phyloP scores from a whole-genome alignment of 2,329 filamentous ascomycete species.

The Sphaerulina populicola region DNA sequence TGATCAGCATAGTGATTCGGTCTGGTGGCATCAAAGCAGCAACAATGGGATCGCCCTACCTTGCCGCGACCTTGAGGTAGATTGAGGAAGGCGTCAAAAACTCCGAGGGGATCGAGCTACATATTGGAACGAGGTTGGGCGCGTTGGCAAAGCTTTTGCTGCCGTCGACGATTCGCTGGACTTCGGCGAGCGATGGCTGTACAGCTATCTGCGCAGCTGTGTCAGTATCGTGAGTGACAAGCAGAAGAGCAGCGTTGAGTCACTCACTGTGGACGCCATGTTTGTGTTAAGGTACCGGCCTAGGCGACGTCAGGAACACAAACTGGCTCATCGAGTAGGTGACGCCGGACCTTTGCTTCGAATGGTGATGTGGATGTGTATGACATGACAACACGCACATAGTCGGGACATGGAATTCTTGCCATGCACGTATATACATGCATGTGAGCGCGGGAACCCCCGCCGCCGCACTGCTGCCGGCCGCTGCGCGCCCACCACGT shows the following conservation, averaged over 20 bases:
- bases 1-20: not conserved
- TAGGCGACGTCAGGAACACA: slow-evolving; percentile 30
- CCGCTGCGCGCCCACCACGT: not conserved
- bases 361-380: not conserved
- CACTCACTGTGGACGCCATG: slow-evolving; percentile 13
- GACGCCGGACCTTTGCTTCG: slow-evolving; percentile 5
- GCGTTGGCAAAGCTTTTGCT: slow-evolving; percentile 47
- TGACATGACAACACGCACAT: not conserved
- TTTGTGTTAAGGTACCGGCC: slow-evolving; percentile 25
- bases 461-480: too few species aligned
- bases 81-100: slow-evolving; percentile 90
- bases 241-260: slow-evolving; percentile 1
- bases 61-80: slow-evolving; percentile 80
- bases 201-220: slow-evolving; percentile 37
- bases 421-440: too few species aligned
- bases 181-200: slow-evolving; percentile 54
- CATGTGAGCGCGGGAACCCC: too few species aligned
- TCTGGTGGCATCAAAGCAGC: not conserved
- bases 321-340: slow-evolving; percentile 18
- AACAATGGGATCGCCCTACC: slow-evolving; percentile 42
- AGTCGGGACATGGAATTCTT: too few species aligned
- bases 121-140: slow-evolving; percentile 74
- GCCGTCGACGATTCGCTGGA: slow-evolving; percentile 49
- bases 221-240: slow-evolving; percentile 6
- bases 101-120: slow-evolving; percentile 79